A percentile compares a stretch with the other conserved stretches of the same genome.
Conservation (phyloP, 1,284 basidiomycete species). For the Vanrija sp. region DNA sequence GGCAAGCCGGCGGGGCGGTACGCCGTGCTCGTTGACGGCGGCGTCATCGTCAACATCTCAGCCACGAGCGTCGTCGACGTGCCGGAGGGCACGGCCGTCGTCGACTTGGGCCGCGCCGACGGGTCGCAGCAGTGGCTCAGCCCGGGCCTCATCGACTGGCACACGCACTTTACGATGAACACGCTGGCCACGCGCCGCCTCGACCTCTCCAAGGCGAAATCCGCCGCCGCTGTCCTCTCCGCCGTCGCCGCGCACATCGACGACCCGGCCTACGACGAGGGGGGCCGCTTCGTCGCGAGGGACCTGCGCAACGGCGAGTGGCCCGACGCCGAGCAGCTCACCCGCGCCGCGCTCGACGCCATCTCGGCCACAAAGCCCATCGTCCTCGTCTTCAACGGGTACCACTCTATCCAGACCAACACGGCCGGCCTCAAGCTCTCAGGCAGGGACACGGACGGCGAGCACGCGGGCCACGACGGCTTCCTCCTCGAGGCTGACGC, state of each 20-base stretch:
- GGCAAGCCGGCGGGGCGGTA: conserved; percentile 9
- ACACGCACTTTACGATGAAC: conserved; percentile 34
- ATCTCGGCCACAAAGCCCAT: conserved; percentile 24
- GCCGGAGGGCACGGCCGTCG: background rate
- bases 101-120: conserved; percentile 3
- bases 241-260: conserved; percentile 15
- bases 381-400: conserved; percentile 32
- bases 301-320: conserved; percentile 31
- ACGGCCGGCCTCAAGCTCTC: conserved; percentile 20
- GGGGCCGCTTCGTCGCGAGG: conserved; percentile 17
- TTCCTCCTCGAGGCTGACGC: conserved; percentile 27
- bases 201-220: conserved; percentile 19
- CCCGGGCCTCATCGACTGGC: conserved; percentile 25
- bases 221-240: conserved; percentile 20
- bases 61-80: background rate
- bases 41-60: conserved; percentile 10
- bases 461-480: conserved; percentile 17
- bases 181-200: conserved; percentile 23
- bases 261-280: conserved; percentile 17
- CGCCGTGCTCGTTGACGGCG: conserved; percentile 14
- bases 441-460: no score
- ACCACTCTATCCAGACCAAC: conserved; percentile 37
- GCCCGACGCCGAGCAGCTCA: conserved; percentile 28
- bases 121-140: conserved; percentile 3
- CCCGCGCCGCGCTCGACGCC: conserved; percentile 22